phyloP scores from a whole-genome alignment of 805 yeast genomes.

The Metschnikowia arizonensis region DNA sequence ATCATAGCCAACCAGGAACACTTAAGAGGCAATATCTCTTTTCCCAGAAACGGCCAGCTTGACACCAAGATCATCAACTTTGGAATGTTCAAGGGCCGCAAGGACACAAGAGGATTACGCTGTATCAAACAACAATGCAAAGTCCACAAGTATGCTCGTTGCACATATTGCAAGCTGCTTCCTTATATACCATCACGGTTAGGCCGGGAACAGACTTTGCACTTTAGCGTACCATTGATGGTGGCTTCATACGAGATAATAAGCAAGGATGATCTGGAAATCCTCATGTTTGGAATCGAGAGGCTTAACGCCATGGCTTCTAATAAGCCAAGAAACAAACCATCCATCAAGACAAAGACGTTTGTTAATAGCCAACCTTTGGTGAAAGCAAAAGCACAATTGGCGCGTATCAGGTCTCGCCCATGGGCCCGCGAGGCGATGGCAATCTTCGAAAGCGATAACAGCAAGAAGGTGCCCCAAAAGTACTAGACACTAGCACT shows the following conservation, averaged over 20 bases:
- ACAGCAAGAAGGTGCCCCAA: not conserved
- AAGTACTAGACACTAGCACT: not conserved
- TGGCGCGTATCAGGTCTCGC: slow-evolving; percentile 10
- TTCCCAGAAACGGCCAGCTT: not conserved
- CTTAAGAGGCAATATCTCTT: not conserved
- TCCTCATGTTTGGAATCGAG: not conserved
- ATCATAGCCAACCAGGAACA: not conserved
- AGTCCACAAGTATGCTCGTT: slow-evolving; percentile 7
- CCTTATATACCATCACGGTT: slow-evolving; percentile 17
- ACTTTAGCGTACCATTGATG: not conserved
- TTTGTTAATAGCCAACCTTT: slow-evolving; percentile 11
- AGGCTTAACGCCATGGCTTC: not conserved
- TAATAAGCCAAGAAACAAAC: not conserved
- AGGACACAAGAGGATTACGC: slow-evolving; percentile 19
- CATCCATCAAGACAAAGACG: not conserved
- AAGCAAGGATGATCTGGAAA: not conserved
- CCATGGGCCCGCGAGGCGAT: slow-evolving; percentile 11
- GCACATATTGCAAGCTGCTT: slow-evolving; percentile 14
- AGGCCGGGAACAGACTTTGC: slow-evolving; percentile 1
- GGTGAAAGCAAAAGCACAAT: slow-evolving; percentile 10
- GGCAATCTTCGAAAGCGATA: slow-evolving; percentile 7
- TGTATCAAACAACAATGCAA: slow-evolving; percentile 18
- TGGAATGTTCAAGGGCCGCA: slow-evolving; percentile 22
- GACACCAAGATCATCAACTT: slow-evolving; percentile 3
- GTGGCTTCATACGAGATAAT: not conserved